Evolutionary conservation across 179 eudicot species (phyloP).

Genomic region (Corrigiola litoralis): DNA sequence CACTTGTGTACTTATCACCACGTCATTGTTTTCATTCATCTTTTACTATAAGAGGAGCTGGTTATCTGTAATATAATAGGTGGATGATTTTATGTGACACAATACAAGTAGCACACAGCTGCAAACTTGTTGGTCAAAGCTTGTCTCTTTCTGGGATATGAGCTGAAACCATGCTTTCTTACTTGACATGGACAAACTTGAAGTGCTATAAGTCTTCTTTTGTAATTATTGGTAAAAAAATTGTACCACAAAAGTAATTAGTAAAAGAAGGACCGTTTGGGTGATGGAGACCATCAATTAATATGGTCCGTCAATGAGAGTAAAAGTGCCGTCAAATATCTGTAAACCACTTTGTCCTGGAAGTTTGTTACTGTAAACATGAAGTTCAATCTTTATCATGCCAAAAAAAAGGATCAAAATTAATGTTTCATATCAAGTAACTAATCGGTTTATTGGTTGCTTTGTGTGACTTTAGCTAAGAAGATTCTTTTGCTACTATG

Average conservation of each 20-base stretch:
- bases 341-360: background rate
- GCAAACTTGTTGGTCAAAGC: background rate
- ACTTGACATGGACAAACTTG: background rate
- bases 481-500: no score
- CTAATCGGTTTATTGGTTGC: no score
- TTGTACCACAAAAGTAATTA: no score
- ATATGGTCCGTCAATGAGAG: background rate
- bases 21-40: no score
- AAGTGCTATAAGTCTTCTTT: no score
- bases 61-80: background rate
- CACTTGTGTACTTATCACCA: constrained; percentile 4
- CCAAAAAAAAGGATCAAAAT: no score
- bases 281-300: no score
- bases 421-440: no score
- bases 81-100: background rate
- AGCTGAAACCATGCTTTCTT: background rate
- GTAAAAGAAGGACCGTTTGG: no score
- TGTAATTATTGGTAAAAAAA: background rate
- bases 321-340: no score
- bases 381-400: no score
- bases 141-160: background rate
- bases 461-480: no score
- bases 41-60: background rate
- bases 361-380: constrained; percentile 1
- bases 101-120: background rate